A percentile compares a stretch with the other conserved stretches of the same genome.
Conservation (phyloP, 2,329 filamentous ascomycete genomes). For the Diaporthe batatas region DNA sequence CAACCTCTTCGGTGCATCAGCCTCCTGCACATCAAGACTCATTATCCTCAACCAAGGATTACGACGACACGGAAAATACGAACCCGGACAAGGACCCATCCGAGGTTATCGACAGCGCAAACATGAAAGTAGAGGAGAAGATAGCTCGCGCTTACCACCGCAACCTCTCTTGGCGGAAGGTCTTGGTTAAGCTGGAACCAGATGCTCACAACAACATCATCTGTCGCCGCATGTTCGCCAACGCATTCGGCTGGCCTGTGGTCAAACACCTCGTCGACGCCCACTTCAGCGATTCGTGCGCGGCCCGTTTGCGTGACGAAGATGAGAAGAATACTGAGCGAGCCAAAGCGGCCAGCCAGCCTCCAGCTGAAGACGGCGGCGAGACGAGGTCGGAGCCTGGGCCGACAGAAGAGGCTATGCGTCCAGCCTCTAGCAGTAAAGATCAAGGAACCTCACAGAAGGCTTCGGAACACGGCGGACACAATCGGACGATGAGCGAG, state of each 20-base stretch:
- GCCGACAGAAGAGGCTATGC: conserved; percentile 17
- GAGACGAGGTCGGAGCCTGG: conserved; percentile 65
- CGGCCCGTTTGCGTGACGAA: conserved; percentile 75
- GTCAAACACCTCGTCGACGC: conserved; percentile 94
- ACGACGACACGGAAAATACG: conserved; percentile 64
- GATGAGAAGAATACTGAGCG: conserved; percentile 76
- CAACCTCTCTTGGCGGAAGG: conserved; percentile 94
- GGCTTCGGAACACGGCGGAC: conserved; percentile 16
- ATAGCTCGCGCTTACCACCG: conserved; percentile 96
- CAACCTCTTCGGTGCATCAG: conserved; percentile 52
- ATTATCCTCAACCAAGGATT: conserved; percentile 61
- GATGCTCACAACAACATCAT: conserved; percentile 99
- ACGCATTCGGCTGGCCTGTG: conserved; percentile 98
- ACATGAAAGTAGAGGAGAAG: conserved; percentile 95
- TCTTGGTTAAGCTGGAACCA: conserved; percentile 93
- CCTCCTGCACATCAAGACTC: conserved; percentile 58
- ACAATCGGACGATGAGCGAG: conserved; percentile 49
- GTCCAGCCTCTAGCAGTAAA: not conserved
- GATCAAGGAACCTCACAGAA: not conserved
- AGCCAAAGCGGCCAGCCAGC: conserved; percentile 70
- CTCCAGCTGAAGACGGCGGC: conserved; percentile 72
- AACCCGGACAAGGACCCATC: conserved; percentile 60
- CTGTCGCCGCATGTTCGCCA: conserved; percentile 95
- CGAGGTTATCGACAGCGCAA: conserved; percentile 69
- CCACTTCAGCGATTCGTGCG: conserved; percentile 85